Conservation (phyloP, 805 yeast species). For the Debaryomyces castellii region DNA sequence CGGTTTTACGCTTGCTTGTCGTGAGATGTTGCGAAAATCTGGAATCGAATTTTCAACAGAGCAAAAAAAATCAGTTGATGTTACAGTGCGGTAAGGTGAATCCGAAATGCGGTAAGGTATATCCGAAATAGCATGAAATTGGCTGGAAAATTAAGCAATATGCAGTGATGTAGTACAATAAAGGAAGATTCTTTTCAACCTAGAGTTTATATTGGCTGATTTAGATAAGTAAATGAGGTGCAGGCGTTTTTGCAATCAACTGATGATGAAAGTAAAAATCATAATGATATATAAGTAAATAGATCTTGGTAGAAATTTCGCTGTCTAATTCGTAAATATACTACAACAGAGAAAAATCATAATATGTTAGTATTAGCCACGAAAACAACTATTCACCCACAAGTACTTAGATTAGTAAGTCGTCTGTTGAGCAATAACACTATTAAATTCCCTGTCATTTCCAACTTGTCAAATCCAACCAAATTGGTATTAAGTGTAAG, state of each 20-base stretch:
- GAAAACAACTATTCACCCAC: not conserved
- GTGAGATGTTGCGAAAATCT: no score
- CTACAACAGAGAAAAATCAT: not conserved
- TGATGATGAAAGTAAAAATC: not conserved
- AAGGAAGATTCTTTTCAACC: not conserved
- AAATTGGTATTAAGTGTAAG: conserved; percentile 19
- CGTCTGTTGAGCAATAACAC: not conserved
- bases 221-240: not conserved
- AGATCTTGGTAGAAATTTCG: not conserved
- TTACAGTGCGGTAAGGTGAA: not conserved
- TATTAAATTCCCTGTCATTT: not conserved
- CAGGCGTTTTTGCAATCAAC: not conserved
- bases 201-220: not conserved
- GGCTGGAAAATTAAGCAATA: not conserved
- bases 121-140: not conserved
- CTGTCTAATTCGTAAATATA: not conserved
- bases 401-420: not conserved
- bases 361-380: not conserved
- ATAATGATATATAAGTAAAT: not conserved
- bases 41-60: no score
- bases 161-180: not conserved
- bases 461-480: conserved; percentile 3
- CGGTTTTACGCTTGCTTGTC: no score
- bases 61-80: not conserved
- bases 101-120: not conserved